Evolutionary conservation across 2,329 filamentous ascomycete species (phyloP).

Genomic region (Aspergillus melleus): DNA sequence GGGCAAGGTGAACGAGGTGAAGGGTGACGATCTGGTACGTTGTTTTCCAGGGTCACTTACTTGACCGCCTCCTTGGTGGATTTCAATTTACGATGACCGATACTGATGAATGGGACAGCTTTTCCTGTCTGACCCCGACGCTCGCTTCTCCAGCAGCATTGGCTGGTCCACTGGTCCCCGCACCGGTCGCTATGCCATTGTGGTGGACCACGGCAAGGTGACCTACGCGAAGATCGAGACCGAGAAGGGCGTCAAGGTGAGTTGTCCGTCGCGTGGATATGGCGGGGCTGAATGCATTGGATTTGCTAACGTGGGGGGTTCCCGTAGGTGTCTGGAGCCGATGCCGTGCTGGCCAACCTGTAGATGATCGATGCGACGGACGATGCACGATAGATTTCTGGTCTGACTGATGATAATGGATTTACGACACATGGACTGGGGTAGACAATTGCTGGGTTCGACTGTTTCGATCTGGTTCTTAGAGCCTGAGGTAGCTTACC

Average conservation of each 20-base stretch:
- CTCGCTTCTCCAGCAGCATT: conserved; percentile 71
- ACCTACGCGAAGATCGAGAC: conserved; percentile 73
- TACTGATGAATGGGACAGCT: conserved; percentile 46
- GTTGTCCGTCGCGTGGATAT: neutral
- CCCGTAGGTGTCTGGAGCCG: conserved; percentile 32
- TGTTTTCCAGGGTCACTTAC: neutral
- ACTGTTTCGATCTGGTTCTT: too few relatives aligned
- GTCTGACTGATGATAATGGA: too few relatives aligned
- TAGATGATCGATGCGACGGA: conserved; percentile 2
- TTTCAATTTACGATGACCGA: too few relatives aligned
- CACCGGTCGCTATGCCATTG: conserved; percentile 74
- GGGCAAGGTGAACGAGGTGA: conserved; percentile 80
- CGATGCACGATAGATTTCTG: too few relatives aligned
- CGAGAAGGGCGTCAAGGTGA: conserved; percentile 39
- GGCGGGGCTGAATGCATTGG: too few relatives aligned
- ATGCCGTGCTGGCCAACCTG: conserved; percentile 35
- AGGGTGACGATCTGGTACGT: conserved; percentile 65
- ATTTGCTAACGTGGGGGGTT: too few relatives aligned
- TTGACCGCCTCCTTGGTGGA: too few relatives aligned
- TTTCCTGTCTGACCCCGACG: conserved; percentile 71
- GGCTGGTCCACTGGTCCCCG: conserved; percentile 70
- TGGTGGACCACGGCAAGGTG: conserved; percentile 80
- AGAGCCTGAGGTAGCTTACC: too few relatives aligned
- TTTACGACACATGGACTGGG: neutral
- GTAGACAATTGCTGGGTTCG: too few relatives aligned